These are phyloP conservation scores for Lithospermum erythrorhizon DNA, from an alignment of 257 asterid species.

Conservation along the genomic window DNA sequence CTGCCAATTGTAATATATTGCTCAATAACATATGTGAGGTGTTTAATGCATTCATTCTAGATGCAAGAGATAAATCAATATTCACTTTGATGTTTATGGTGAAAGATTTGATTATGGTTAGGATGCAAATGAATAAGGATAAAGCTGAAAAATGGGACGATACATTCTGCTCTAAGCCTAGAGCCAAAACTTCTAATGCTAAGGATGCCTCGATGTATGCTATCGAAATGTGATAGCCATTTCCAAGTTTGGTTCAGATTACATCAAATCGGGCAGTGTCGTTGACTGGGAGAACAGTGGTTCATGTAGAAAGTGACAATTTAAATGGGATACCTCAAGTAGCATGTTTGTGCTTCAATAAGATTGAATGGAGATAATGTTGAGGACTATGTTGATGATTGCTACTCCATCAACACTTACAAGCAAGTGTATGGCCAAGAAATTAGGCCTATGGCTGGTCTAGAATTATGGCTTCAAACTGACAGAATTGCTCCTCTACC, in stretches of 20 bases:
- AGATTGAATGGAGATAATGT: background rate
- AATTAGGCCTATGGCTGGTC: no score
- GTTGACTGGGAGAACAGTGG: background rate
- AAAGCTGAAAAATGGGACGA: background rate
- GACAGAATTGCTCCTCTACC: no score
- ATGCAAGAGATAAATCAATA: background rate
- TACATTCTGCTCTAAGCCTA: no score
- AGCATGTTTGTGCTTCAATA: background rate
- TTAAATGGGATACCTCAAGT: background rate
- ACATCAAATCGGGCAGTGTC: background rate
- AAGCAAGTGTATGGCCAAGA: no score
- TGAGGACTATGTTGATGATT: background rate
- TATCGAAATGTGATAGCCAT: background rate
- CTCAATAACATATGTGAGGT: background rate
- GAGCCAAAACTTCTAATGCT: no score
- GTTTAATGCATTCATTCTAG: background rate
- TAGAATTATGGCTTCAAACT: no score
- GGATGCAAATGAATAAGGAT: no score
- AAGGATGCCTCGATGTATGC: background rate
- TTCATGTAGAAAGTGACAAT: background rate
- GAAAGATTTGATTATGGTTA: no score
- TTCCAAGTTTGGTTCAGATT: no score
- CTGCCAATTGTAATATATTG: no score
- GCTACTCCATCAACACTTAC: background rate
- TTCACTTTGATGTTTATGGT: background rate